Percentiles rank a stretch among this genome's conserved stretches.
Conservation (phyloP, 2,329 filamentous ascomycete genomes). For the Pseudogymnoascus sp. region DNA sequence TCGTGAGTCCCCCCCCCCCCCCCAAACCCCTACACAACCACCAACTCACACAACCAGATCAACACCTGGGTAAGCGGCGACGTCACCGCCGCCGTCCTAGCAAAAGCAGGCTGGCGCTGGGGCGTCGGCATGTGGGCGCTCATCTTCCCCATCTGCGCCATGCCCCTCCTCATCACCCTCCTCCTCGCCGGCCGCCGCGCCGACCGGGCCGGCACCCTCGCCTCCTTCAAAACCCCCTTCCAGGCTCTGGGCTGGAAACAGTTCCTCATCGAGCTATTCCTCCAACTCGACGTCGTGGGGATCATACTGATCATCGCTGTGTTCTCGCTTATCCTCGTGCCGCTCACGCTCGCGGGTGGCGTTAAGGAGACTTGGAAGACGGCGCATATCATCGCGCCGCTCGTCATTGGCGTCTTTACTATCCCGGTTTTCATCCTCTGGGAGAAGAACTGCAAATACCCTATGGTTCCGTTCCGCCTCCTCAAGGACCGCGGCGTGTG, state of each 20-base stretch:
- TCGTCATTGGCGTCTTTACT: slow-evolving; percentile 42
- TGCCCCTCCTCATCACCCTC: slow-evolving; percentile 48
- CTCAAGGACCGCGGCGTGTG: slow-evolving; percentile 58
- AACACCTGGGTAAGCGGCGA: slow-evolving; percentile 58
- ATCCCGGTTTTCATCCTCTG: slow-evolving; percentile 45
- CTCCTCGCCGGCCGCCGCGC: slow-evolving; percentile 44
- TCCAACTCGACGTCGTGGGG: slow-evolving; percentile 46
- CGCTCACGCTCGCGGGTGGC: slow-evolving; percentile 48
- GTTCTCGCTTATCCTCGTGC: slow-evolving; percentile 41
- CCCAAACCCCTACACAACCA: neutral
- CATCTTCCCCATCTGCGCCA: slow-evolving; percentile 47
- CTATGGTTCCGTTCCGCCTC: slow-evolving; percentile 50
- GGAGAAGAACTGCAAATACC: slow-evolving; percentile 44
- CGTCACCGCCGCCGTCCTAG: slow-evolving; percentile 43
- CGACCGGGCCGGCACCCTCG: slow-evolving; percentile 41
- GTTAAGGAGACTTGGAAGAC: slow-evolving; percentile 40
- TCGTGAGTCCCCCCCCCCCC: slow-evolving; percentile 28
- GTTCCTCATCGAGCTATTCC: slow-evolving; percentile 40
- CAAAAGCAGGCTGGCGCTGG: slow-evolving; percentile 49
- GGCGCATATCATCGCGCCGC: slow-evolving; percentile 42
- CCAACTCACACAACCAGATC: slow-evolving; percentile 28
- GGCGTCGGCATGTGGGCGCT: slow-evolving; percentile 58
- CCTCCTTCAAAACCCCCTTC: slow-evolving; percentile 36
- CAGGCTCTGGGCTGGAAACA: slow-evolving; percentile 33
- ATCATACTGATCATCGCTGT: slow-evolving; percentile 39